Base-by-base conservation (phyloP, 2,329 filamentous ascomycete genomes). In the Huntiella omanensis region DNA sequence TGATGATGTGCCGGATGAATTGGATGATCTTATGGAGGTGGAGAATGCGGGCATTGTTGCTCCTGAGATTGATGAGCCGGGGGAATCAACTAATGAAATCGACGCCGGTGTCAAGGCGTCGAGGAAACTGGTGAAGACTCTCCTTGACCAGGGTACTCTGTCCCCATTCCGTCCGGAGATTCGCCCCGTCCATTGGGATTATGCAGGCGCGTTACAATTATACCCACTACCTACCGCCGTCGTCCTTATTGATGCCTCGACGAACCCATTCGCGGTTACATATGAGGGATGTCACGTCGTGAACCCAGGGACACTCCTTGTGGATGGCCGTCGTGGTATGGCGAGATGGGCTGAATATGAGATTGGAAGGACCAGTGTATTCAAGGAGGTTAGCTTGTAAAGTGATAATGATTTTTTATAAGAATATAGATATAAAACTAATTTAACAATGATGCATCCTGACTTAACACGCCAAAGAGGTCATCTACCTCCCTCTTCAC, bases 201-300 rank as follows among this genome's bases (percentile, higher is more conserved):
- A 82, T 59, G 77, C 78, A 0, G 69, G 74, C 4, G 66, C 81
- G 2, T 61, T 96, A 52, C 80, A 84, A 46, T 64, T 98, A 16
- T 96, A 95, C 59, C 91, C 88, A 6, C 63, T 96, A 22, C 91
- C 91, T 2, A 88, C 83, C 15, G 77, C 83, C 1, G 66, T 96
- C 56, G 74, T 92, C 12, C 63, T 98, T 3, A 79, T 85, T 2
- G 91, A 98, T 62, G 68, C 80, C 0, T 83, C 87, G 37, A 78
- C 80, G 7, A 78, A 83, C 11, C 71, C 85, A 0, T 98, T 94
- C 56, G 81, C 80, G 46, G 67, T 95, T 52, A 93, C 83, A 11
- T 96, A 96, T 57, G 88, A 94, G 61, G 88, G 87, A 0, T 96
- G 91, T 57, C 83, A 91, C 63, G 87, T 95, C 33, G 79, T 98